Conservation (phyloP, 2,329 filamentous ascomycete genomes). For the Botrytis elliptica region DNA sequence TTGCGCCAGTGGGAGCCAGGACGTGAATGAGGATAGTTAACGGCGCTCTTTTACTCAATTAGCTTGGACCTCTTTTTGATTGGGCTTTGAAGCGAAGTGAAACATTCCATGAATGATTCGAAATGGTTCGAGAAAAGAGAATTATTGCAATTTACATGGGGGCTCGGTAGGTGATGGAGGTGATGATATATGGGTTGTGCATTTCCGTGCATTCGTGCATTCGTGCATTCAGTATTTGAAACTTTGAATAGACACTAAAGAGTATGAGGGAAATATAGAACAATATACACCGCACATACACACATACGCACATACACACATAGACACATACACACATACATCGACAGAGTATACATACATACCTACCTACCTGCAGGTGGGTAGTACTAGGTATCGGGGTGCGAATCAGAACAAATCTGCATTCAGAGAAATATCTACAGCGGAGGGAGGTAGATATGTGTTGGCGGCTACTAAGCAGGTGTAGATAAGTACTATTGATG, state of each 20-base stretch:
- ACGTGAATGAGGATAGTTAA: neutral
- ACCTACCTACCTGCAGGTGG: neutral
- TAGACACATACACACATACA: neutral
- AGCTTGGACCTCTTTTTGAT: conserved; percentile 19
- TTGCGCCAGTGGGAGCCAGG: neutral
- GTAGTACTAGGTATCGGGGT: neutral
- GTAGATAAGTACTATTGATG: neutral
- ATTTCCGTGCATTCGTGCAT: neutral
- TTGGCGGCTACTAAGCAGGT: neutral
- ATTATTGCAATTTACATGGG: neutral
- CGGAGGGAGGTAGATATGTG: neutral
- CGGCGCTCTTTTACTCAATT: neutral
- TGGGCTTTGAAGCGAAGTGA: conserved; percentile 20
- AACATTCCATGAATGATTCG: conserved; percentile 2
- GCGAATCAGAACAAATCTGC: neutral
- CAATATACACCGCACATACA: neutral
- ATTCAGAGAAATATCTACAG: neutral
- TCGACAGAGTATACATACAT: neutral
- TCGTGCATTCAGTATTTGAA: neutral
- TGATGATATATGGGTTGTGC: neutral
- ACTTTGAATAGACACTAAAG: neutral
- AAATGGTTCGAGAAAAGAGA: neutral
- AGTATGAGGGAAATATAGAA: neutral
- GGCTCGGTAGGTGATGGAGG: neutral
- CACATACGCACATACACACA: neutral